Evolutionary conservation across 306 rosid species (phyloP), one percentile per base, ranked within the genome.

Genomic region (Fagus sylvatica): DNA sequence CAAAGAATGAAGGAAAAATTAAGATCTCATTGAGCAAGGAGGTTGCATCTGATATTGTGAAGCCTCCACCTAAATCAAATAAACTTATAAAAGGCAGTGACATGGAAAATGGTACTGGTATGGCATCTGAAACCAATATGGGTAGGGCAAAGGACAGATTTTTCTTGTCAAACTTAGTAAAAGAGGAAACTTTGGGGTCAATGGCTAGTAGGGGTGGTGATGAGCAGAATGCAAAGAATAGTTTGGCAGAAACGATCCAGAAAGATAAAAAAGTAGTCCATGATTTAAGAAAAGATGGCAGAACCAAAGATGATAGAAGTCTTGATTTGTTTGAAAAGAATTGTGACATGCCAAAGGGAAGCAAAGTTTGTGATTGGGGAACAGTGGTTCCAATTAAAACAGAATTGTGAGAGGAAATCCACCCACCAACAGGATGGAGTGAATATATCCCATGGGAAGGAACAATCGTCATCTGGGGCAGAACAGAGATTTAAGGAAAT

Each of bases 21-120:
- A 91, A 89, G 76, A 86, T 78, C 10, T 69, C 77, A 79, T 75
- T 83, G 77, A 76, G 85, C 65, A 97, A 93, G 65, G 92, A 90
- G 80, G 82, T 91, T 79, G 93, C 93, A 86, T 86, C 91, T 53
- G 84, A 91, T 71, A 79, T 92, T 55, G 79, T 88, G 87, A 91
- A 86, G 87, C 93, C 86, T 71, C 99, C 99, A 39, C 88, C 88
- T 86, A 76, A 91, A 75, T 90, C 90, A 19, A 82, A 86, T 80
- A 30, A 78, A 81, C 83, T 69, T 88, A 54, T 22, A 76, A 61
- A 61, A 37, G 40, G 66, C 78, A 77, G 79, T 62, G 91, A 79
- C 75, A 49, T 59, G 15, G 79, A 73, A 74, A 80, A 83, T 74
- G 84, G 68, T 61, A 54, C 62, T 3, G 87, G 81, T 76, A 85